Evolutionary conservation across 106 monocot species (phyloP).

Genomic region (Dactylorhiza incarnata): DNA sequence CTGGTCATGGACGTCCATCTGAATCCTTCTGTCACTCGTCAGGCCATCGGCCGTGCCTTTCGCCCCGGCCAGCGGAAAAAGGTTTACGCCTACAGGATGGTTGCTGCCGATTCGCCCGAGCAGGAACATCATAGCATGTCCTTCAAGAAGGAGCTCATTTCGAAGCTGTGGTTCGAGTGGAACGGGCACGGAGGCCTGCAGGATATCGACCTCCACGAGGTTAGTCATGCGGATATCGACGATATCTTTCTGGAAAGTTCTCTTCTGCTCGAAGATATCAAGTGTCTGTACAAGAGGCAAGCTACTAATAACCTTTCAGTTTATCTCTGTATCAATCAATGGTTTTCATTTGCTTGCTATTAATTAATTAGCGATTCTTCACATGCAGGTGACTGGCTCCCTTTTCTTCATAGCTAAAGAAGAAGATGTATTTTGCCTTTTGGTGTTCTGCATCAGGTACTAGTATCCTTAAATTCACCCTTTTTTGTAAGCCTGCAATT

Average conservation of each 20-base stretch:
- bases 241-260: constrained; percentile 57
- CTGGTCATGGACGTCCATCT: constrained; percentile 84
- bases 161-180: constrained; percentile 97
- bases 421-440: not conserved
- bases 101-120: constrained; percentile 70
- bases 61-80: constrained; percentile 76
- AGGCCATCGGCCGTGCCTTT: constrained; percentile 93
- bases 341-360: not conserved
- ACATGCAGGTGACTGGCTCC: not conserved
- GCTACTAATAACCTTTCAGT: not conserved
- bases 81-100: constrained; percentile 69
- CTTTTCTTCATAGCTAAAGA: not conserved
- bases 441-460: not conserved
- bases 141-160: constrained; percentile 76
- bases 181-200: constrained; percentile 27
- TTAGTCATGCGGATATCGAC: constrained; percentile 25
- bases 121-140: constrained; percentile 57
- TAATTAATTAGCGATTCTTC: not conserved
- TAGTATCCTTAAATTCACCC: not conserved
- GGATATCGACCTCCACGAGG: constrained; percentile 42
- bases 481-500: not conserved
- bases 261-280: constrained; percentile 42
- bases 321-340: not conserved
- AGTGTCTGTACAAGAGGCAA: constrained; percentile 53
- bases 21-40: constrained; percentile 90